Base-by-base conservation (phyloP, 768 basidiomycete species). In the Wakefieldia striispora region DNA sequence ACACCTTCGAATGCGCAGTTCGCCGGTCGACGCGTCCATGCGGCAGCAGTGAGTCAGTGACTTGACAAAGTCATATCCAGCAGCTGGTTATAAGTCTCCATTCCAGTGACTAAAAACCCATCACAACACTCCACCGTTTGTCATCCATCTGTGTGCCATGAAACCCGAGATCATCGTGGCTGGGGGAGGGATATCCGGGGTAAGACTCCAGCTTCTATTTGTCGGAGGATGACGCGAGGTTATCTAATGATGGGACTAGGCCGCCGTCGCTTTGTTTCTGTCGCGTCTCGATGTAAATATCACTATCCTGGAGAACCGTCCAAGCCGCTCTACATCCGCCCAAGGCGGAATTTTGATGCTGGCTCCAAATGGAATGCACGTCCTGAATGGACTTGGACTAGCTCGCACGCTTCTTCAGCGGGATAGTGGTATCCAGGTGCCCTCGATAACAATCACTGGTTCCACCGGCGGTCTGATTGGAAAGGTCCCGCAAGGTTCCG, bases 341-440 rank as follows among this genome's bases (percentile, higher is more conserved):
- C 61, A 63, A 50, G 60, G 63, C 19, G 65, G 60, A 0, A 55
- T 67, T 14, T 42, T 67, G 51, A 59, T 64, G 65, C 41, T 69
- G 33, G 62, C 50, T 21, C 57, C 62, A 3, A 67, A 67, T 33
- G 67, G 65, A 24, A 59, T 68, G 61, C 46, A 63, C 20, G 61
- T 63, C 40, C 40, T 67, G 45, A 49, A 56, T 9, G 62, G 62
- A 29, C 65, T 69, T 24, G 60, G 44, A 13, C 47, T 69, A 13
- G 63, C 58, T 11, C 50, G 16, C 20, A 50, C 48, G 6, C 60
- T 69, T 43, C 57, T 63, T 21, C 55, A 58, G 43, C 57, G 53
- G 31, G 47, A 57, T 10, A 63, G 55, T 5, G 55, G 63, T 8
- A 42, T 56, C 24, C 48, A 52, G 23, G 47, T 55, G n/a, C 45